Evolutionary conservation across 2,329 filamentous ascomycete species (phyloP).

Genomic region (Aspergillus hortae): DNA sequence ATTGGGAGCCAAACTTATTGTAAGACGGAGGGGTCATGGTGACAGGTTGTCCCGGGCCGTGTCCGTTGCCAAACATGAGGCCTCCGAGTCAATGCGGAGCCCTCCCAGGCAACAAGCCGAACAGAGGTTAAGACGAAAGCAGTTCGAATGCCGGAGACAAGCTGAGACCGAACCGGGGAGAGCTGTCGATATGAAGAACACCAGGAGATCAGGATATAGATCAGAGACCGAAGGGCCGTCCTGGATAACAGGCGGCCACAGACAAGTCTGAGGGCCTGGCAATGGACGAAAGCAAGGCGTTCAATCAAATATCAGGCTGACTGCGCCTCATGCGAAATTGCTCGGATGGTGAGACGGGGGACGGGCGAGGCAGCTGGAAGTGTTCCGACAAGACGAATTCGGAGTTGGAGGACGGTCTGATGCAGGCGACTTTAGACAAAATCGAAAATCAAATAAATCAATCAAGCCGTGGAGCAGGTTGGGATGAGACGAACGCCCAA

Average conservation of each 20-base stretch:
- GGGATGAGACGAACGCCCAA: neutral
- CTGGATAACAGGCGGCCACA: too few relatives aligned
- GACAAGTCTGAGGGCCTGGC: too few relatives aligned
- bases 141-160: too few relatives aligned
- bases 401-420: too few relatives aligned
- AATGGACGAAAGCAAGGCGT: too few relatives aligned
- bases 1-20: conserved; percentile 23
- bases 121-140: too few relatives aligned
- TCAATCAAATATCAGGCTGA: too few relatives aligned
- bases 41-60: conserved; percentile 18
- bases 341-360: neutral
- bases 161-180: too few relatives aligned
- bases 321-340: neutral
- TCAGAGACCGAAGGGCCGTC: neutral
- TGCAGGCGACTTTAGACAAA: neutral
- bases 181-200: neutral
- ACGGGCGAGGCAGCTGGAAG: neutral
- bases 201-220: neutral
- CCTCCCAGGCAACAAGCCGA: neutral
- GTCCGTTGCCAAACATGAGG: conserved; percentile 17
- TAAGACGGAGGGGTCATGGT: conserved; percentile 18
- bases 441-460: conserved; percentile 1
- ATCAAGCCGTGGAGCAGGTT: neutral
- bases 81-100: neutral
- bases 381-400: neutral